A percentile compares a stretch with the other conserved stretches of the same genome.
Evolutionary conservation across 2,329 filamentous ascomycete genomes (phyloP).

Genomic region (Leptodontidium sp.): DNA sequence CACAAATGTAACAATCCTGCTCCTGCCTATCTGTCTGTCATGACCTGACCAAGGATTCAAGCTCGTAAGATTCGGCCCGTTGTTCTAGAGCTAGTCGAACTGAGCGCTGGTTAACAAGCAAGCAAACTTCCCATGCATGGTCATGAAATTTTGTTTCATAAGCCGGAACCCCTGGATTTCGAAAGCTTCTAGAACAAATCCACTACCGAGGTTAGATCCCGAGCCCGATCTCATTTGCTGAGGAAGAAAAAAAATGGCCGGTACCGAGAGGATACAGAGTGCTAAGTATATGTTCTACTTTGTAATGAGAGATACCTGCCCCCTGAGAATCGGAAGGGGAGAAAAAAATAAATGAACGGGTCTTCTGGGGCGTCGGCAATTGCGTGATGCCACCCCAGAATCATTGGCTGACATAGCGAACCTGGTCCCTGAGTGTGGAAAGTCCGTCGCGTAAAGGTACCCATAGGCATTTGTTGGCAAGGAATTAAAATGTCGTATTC

Average conservation of each 20-base stretch:
- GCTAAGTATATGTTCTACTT: too few species aligned
- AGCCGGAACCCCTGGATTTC: not conserved
- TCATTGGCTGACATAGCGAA: not conserved
- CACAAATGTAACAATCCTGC: not conserved
- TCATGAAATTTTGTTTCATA: not conserved
- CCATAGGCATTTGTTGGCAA: not conserved
- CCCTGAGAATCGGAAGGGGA: not conserved
- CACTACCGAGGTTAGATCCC: not conserved
- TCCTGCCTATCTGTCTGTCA: constrained; percentile 1
- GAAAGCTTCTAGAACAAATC: constrained; percentile 6
- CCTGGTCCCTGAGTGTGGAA: not conserved
- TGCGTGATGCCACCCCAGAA: not conserved
- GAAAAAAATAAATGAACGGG: not conserved
- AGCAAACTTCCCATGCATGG: not conserved
- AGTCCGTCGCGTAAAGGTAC: not conserved
- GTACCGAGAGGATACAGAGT: too few species aligned
- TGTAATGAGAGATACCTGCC: not conserved
- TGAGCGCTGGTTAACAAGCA: too few species aligned
- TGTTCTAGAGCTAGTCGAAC: not conserved
- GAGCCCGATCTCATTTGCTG: not conserved
- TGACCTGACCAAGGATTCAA: not conserved
- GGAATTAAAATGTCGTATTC: not conserved
- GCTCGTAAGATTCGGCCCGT: constrained; percentile 14
- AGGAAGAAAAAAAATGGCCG: too few species aligned
- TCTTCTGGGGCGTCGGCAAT: not conserved